phyloP scores from a whole-genome alignment of 139 green algal species.

The Ulvella scutata region DNA sequence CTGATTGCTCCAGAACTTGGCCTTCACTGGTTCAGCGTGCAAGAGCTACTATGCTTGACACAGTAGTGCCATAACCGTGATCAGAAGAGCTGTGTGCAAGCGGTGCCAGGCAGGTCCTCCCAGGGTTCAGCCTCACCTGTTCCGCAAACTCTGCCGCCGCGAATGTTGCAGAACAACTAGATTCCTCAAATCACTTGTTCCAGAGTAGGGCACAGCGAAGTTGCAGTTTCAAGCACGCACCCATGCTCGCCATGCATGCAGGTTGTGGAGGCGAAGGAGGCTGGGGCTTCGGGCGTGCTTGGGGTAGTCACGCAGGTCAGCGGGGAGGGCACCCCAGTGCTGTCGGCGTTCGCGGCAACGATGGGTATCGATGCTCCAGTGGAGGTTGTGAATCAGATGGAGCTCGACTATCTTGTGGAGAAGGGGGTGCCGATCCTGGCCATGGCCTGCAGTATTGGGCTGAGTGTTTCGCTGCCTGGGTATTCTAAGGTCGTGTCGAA shows the following conservation, averaged over 20 bases:
- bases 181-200: too few relatives aligned
- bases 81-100: too few relatives aligned
- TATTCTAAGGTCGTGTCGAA: slow-evolving; percentile 43
- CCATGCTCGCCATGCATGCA: slow-evolving; percentile 10
- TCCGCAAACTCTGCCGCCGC: too few relatives aligned
- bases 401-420: background rate
- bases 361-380: slow-evolving; percentile 49
- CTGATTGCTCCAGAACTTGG: background rate
- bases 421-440: slow-evolving; percentile 19
- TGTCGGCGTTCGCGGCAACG: slow-evolving; percentile 44
- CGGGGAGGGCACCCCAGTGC: slow-evolving; percentile 39
- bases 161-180: too few relatives aligned
- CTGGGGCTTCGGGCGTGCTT: slow-evolving; percentile 52
- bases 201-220: too few relatives aligned
- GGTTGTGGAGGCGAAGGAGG: slow-evolving; percentile 55
- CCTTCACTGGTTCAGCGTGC: too few relatives aligned
- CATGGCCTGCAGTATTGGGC: slow-evolving; percentile 25
- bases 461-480: slow-evolving; percentile 38
- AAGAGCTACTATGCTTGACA: too few relatives aligned
- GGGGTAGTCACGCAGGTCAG: slow-evolving; percentile 49
- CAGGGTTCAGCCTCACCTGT: too few relatives aligned
- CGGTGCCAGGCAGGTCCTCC: too few relatives aligned
- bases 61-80: too few relatives aligned
- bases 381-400: slow-evolving; percentile 19
- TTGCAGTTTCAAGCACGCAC: too few relatives aligned